phyloP scores from a whole-genome alignment of 306 rosid species.

The Lathyrus sativus region DNA sequence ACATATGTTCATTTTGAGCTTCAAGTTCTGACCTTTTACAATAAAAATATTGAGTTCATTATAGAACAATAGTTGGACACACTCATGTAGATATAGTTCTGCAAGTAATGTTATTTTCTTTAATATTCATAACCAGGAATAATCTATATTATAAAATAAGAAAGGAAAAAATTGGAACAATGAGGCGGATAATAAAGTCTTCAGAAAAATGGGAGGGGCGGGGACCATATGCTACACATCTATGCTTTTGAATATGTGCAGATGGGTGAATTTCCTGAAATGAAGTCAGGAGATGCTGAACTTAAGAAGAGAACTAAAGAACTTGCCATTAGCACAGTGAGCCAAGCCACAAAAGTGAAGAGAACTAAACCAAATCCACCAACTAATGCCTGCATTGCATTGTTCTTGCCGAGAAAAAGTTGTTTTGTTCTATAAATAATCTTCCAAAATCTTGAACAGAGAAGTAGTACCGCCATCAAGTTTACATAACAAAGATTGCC shows the following conservation, averaged over 20 bases:
- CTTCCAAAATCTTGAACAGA: conserved; percentile 87
- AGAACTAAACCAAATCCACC: conserved; percentile 77
- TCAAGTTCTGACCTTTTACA: neutral
- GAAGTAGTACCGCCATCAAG: conserved; percentile 64
- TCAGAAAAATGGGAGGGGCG: no score
- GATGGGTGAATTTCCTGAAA: no score
- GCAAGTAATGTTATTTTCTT: neutral
- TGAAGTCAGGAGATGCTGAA: no score
- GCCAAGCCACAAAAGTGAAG: no score
- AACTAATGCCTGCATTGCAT: conserved; percentile 68
- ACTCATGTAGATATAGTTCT: neutral
- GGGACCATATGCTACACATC: no score
- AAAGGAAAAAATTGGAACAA: no score
- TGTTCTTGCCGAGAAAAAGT: conserved; percentile 71
- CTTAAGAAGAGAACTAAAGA: no score
- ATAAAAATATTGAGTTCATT: neutral
- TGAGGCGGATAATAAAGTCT: no score
- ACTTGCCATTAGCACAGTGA: no score
- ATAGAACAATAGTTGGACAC: no score
- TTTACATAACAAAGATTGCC: conserved; percentile 20
- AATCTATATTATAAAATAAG: no score
- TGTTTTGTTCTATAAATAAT: conserved; percentile 86
- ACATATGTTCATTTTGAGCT: neutral
- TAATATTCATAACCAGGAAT: conserved; percentile 36
- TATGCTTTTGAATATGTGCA: no score